Conservation (phyloP, 768 basidiomycete genomes). For the Xerocomus potaroensis region DNA sequence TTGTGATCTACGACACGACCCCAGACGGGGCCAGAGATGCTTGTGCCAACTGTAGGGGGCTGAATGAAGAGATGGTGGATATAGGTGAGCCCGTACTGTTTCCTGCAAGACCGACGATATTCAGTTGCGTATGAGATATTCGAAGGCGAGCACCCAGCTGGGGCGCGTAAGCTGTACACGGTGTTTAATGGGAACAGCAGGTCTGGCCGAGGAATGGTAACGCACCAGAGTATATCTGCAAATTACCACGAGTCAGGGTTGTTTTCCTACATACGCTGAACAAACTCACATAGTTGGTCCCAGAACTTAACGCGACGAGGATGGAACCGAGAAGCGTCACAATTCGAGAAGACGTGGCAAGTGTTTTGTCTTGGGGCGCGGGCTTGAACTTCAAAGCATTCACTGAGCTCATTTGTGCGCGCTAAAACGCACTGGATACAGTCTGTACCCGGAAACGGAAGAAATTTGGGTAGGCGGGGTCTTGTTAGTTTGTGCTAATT, state of each 20-base stretch:
- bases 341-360: conserved; percentile 41
- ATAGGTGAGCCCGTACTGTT: conserved; percentile 46
- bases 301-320: conserved; percentile 57
- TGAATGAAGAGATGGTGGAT: neutral
- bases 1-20: conserved; percentile 72
- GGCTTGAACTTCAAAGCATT: conserved; percentile 15
- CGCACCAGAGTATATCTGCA: conserved; percentile 32
- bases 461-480: no score
- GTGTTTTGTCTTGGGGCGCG: conserved; percentile 23
- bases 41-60: conserved; percentile 61
- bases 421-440: no score
- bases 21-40: conserved; percentile 73
- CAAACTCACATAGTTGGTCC: conserved; percentile 68
- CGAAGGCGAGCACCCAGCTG: conserved; percentile 75
- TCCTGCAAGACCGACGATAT: conserved; percentile 71
- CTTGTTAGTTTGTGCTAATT: no score
- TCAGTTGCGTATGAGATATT: conserved; percentile 76
- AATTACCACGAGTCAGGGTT: neutral
- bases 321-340: conserved; percentile 53
- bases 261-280: neutral
- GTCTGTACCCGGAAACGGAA: no score
- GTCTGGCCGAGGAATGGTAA: neutral
- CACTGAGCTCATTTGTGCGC: conserved; percentile 6
- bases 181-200: neutral
- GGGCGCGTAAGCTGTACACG: conserved; percentile 68